Percentiles rank a stretch among this genome's conserved stretches.
Evolutionary conservation across 2,329 filamentous ascomycete species (phyloP).

Genomic region (Pseudogymnoascus sp.): DNA sequence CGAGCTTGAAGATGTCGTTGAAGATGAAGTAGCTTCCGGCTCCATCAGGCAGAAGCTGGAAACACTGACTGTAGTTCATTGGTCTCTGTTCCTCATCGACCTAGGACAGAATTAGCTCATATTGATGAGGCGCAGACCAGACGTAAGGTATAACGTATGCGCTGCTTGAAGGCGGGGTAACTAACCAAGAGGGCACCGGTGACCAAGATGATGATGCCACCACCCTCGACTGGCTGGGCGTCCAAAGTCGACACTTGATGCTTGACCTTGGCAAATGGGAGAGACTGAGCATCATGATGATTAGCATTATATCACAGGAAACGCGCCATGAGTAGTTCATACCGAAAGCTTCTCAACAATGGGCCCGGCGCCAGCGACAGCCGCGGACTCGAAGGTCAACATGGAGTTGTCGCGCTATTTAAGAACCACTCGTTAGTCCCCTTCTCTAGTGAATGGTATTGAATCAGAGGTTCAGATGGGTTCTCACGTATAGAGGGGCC

Average conservation of each 20-base stretch:
- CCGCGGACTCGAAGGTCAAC: constrained; percentile 80
- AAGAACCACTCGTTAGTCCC: constrained; percentile 10
- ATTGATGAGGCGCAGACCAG: background rate
- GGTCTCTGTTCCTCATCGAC: constrained; percentile 78
- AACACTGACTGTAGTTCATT: constrained; percentile 86
- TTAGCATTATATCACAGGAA: background rate
- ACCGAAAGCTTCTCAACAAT: constrained; percentile 82
- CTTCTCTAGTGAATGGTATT: background rate
- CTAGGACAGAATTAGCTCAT: constrained; percentile 38
- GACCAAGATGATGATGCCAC: constrained; percentile 75
- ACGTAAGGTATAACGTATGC: background rate
- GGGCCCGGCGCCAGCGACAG: constrained; percentile 50
- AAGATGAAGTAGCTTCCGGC: constrained; percentile 71
- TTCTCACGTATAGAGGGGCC: constrained; percentile 69
- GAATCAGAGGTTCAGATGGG: background rate
- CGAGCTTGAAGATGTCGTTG: constrained; percentile 92
- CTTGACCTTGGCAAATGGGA: constrained; percentile 74
- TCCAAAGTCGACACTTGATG: constrained; percentile 74
- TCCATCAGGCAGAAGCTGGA: constrained; percentile 69
- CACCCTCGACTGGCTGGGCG: constrained; percentile 64
- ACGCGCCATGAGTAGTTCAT: constrained; percentile 25
- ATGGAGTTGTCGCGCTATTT: constrained; percentile 72
- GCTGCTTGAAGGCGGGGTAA: constrained; percentile 12
- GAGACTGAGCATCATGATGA: constrained; percentile 40
- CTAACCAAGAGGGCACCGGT: constrained; percentile 78